Evolutionary conservation across 163 green algal genomes (phyloP).

Genomic region (Chlamydomonas reinhardtii): DNA sequence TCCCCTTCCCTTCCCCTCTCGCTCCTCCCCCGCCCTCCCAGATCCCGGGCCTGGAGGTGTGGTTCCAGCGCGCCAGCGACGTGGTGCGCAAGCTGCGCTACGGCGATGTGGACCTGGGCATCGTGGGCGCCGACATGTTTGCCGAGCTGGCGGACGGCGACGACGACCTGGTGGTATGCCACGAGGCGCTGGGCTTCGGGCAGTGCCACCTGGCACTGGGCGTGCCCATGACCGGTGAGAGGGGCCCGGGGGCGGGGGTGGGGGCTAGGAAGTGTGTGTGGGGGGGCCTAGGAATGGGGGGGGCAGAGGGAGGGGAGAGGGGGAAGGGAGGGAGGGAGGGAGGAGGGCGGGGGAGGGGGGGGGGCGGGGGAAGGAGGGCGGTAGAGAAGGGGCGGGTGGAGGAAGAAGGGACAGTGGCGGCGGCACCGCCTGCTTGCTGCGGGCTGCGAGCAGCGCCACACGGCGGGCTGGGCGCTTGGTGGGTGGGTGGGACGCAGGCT

Average conservation of each 20-base stretch:
- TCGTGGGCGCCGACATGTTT: slow-evolving; percentile 96
- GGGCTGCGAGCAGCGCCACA: too few species aligned
- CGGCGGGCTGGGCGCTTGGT: too few species aligned
- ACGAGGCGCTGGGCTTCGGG: slow-evolving; percentile 96
- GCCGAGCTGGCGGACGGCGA: slow-evolving; percentile 72
- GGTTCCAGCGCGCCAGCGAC: slow-evolving; percentile 92
- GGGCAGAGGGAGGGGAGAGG: not conserved
- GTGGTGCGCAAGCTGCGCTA: slow-evolving; percentile 87
- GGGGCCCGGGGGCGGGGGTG: slow-evolving; percentile 6
- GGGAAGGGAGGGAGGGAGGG: not conserved
- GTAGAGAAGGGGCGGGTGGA: too few species aligned
- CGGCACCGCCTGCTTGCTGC: too few species aligned
- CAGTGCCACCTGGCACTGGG: slow-evolving; percentile 96
- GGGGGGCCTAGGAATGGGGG: not conserved
- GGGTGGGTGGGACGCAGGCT: too few species aligned
- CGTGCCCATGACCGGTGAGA: slow-evolving; percentile 82
- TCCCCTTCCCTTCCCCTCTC: too few species aligned
- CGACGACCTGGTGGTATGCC: slow-evolving; percentile 52
- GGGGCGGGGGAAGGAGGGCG: not conserved
- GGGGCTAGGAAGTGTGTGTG: not conserved
- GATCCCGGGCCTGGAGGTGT: slow-evolving; percentile 95
- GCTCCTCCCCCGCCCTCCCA: slow-evolving; percentile 39
- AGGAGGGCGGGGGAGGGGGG: not conserved
- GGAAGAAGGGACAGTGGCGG: too few species aligned
- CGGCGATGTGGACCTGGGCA: slow-evolving; percentile 97